phyloP scores from a whole-genome alignment of 2,329 filamentous ascomycete genomes.

The Neofusicoccum cordaticola region DNA sequence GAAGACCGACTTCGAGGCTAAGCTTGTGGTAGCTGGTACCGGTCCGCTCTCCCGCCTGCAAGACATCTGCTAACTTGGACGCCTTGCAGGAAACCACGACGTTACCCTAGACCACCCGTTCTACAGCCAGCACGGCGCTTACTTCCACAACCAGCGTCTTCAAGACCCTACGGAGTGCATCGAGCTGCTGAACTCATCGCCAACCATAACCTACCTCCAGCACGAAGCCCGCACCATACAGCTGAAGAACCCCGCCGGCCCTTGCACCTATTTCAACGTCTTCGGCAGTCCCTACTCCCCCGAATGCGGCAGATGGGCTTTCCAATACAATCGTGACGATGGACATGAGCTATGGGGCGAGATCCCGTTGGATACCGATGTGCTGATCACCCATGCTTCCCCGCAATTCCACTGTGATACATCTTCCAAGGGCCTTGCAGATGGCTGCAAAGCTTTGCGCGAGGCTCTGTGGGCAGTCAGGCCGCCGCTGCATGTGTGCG shows the following conservation, averaged over 20 bases:
- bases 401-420: constrained; percentile 58
- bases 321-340: constrained; percentile 54
- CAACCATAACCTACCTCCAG: constrained; percentile 62
- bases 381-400: constrained; percentile 71
- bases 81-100: constrained; percentile 67
- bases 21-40: constrained; percentile 66
- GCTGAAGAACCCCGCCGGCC: constrained; percentile 54
- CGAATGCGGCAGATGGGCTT: constrained; percentile 60
- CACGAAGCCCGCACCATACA: constrained; percentile 56
- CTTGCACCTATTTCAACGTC: constrained; percentile 60
- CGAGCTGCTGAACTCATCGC: constrained; percentile 48
- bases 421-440: constrained; percentile 25
- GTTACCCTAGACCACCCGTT: constrained; percentile 66
- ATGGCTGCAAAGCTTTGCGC: constrained; percentile 61
- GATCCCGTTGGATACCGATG: constrained; percentile 61
- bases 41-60: background rate
- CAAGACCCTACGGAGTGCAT: constrained; percentile 57
- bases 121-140: constrained; percentile 52
- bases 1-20: constrained; percentile 64
- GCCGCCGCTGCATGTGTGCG: constrained; percentile 65
- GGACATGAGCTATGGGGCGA: constrained; percentile 55
- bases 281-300: constrained; percentile 71
- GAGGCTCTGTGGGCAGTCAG: constrained; percentile 58
- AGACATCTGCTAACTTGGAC: constrained; percentile 12
- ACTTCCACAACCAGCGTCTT: constrained; percentile 56